Conservation (phyloP, 2,329 filamentous ascomycete genomes). For the Pestalotiopsis sp. region DNA sequence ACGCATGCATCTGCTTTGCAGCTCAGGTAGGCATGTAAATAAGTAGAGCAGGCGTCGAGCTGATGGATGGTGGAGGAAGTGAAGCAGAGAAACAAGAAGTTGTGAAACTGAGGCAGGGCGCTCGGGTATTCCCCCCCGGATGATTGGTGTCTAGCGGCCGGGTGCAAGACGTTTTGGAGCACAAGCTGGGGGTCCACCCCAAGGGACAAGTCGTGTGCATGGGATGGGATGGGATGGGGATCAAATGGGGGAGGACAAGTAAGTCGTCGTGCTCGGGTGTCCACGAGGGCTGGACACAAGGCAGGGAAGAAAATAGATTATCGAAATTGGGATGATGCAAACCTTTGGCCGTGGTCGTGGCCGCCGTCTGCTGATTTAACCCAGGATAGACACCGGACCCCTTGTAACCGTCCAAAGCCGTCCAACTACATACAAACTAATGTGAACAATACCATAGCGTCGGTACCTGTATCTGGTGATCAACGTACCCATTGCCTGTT, state of each 20-base stretch:
- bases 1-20: background rate
- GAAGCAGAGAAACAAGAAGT: background rate
- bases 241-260: background rate
- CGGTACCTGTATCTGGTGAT: background rate
- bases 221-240: background rate
- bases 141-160: background rate
- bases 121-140: background rate
- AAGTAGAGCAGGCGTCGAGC: background rate
- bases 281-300: background rate
- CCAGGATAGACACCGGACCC: background rate
- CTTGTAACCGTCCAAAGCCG: background rate
- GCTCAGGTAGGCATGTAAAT: background rate
- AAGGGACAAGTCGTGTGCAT: background rate
- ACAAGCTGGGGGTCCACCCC: background rate
- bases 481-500: too few relatives aligned
- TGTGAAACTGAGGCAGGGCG: background rate
- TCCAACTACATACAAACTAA: background rate
- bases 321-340: background rate
- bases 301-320: background rate
- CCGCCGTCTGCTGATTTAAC: background rate
- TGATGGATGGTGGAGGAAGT: background rate
- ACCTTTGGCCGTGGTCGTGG: background rate
- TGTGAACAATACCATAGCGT: background rate
- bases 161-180: background rate
- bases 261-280: background rate